Conservation (phyloP, 345 rosid species). For the Sonneratia alba region DNA sequence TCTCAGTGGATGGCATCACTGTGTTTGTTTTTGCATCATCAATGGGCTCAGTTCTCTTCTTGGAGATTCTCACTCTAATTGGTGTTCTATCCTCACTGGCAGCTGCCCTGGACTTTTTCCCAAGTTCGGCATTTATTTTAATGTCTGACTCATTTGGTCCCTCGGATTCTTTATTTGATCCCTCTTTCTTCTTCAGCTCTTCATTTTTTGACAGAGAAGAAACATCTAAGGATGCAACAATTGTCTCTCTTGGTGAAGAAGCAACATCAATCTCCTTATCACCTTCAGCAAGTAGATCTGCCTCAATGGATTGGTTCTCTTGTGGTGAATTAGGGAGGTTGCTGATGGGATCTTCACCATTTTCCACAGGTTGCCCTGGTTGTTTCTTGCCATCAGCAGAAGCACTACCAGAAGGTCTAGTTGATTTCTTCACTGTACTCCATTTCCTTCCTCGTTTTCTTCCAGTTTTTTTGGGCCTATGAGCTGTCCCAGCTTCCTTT, state of each 20-base stretch:
- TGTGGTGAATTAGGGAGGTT: not conserved
- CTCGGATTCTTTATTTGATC: constrained; percentile 34
- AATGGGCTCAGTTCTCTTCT: constrained; percentile 2
- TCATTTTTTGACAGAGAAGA: constrained; percentile 18
- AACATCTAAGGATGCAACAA: constrained; percentile 14
- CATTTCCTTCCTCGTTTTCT: constrained; percentile 13
- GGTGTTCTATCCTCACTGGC: constrained; percentile 9
- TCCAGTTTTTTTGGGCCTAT: not conserved
- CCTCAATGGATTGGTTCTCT: constrained; percentile 18
- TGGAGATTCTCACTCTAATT: constrained; percentile 9
- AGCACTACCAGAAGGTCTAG: constrained; percentile 3
- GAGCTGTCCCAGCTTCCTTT: not conserved
- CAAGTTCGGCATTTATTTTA: constrained; percentile 2
- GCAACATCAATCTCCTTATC: constrained; percentile 20
- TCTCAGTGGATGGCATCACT: not conserved
- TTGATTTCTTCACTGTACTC: constrained; percentile 4
- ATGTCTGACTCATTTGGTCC: constrained; percentile 32
- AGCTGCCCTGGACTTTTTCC: constrained; percentile 5
- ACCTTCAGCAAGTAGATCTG: constrained; percentile 31
- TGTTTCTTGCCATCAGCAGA: constrained; percentile 34
- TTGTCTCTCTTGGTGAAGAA: constrained; percentile 7
- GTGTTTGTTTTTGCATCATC: constrained; percentile 1
- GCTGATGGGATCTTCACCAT: constrained; percentile 10
- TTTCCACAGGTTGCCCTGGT: constrained; percentile 21
- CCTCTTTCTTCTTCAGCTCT: constrained; percentile 49